phyloP scores from a whole-genome alignment of 202 grass and related monocot species.

The Cymbopogon flexuosus region DNA sequence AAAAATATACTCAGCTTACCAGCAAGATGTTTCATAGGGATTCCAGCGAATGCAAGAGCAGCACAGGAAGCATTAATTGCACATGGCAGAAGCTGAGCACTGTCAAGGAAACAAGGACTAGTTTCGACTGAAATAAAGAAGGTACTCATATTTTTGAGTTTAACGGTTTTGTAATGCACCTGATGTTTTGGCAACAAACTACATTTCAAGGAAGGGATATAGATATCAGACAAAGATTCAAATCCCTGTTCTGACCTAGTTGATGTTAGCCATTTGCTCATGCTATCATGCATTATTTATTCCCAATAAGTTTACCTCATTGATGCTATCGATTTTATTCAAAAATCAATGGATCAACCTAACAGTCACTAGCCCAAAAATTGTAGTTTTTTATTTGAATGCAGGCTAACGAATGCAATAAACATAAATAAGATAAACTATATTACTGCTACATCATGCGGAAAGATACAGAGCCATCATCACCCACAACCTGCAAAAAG shows the following conservation, averaged over 20 bases:
- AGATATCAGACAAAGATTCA: background rate
- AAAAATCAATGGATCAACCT: background rate
- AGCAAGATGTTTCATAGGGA: constrained; percentile 84
- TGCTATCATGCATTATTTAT: background rate
- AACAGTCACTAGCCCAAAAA: background rate
- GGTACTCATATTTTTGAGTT: background rate
- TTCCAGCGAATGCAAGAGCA: constrained; percentile 71
- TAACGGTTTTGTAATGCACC: background rate
- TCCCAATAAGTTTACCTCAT: background rate
- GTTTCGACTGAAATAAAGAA: constrained; percentile 1
- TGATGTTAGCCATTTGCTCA: background rate
- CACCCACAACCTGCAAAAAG: constrained; percentile 63
- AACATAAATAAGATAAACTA: background rate
- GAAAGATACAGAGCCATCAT: constrained; percentile 93
- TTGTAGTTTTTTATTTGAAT: background rate
- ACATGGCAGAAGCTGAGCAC: constrained; percentile 76
- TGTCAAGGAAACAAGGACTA: constrained; percentile 51
- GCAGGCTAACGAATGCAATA: background rate
- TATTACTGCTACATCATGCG: background rate
- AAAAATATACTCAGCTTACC: constrained; percentile 43
- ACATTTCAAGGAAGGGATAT: background rate
- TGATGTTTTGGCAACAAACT: background rate
- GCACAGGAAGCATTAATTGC: constrained; percentile 86
- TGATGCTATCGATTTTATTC: background rate
- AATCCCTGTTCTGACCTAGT: background rate